These are phyloP conservation scores for Scheffersomyces ergatensis DNA, from an alignment of 805 yeast genomes.

Conservation along the genomic window DNA sequence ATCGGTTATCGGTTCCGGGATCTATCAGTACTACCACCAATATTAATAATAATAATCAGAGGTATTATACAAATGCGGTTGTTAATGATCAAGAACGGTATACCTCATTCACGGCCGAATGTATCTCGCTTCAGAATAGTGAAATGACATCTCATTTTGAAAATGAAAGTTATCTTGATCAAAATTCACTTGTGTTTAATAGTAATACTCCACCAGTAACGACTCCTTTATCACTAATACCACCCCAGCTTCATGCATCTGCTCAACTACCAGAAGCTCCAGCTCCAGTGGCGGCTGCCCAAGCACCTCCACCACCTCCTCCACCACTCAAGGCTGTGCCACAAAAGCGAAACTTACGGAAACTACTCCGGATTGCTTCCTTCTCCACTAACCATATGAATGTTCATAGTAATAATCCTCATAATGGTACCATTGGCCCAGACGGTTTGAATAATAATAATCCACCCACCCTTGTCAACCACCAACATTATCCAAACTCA, in stretches of 20 bases:
- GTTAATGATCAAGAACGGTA: conserved; percentile 16
- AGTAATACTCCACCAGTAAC: neutral
- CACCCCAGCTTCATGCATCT: too few species aligned
- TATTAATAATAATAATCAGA: neutral
- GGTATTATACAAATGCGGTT: neutral
- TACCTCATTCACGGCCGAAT: conserved; percentile 32
- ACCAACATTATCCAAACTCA: neutral
- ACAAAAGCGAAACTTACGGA: conserved; percentile 4
- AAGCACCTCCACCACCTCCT: neutral
- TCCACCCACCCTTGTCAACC: neutral
- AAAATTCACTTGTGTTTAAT: conserved; percentile 1
- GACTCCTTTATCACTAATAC: too few species aligned
- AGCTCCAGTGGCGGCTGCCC: neutral
- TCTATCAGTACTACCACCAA: neutral
- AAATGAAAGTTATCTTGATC: neutral
- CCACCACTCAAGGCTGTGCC: neutral
- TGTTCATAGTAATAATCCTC: neutral
- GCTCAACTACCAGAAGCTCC: neutral
- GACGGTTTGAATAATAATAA: neutral
- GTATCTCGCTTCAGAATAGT: conserved; percentile 35
- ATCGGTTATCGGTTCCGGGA: too few species aligned
- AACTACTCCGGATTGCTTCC: conserved; percentile 7
- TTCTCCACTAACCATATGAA: conserved; percentile 1
- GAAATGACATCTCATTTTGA: conserved; percentile 29
- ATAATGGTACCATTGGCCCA: neutral